Conservation (phyloP, 768 basidiomycete species). For the Suillus clintonianus region DNA sequence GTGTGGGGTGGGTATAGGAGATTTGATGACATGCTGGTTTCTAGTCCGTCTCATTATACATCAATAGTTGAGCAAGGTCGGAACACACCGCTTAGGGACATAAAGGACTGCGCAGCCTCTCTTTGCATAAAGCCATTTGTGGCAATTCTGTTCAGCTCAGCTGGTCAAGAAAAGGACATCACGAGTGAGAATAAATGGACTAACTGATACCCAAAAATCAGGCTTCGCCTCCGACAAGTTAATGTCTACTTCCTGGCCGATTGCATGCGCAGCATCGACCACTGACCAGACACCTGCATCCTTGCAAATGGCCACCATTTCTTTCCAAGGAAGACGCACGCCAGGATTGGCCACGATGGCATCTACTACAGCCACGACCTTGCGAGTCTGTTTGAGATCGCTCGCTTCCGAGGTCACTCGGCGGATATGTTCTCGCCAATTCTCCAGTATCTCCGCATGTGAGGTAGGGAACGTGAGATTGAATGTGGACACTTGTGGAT, state of each 20-base stretch:
- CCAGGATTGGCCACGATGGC: conserved; percentile 65
- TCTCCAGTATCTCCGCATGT: conserved; percentile 52
- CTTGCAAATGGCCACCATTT: conserved; percentile 61
- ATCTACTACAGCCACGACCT: conserved; percentile 73
- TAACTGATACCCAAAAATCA: conserved; percentile 79
- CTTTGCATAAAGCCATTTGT: conserved; percentile 83
- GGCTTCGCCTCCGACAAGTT: conserved; percentile 57
- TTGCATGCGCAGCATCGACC: conserved; percentile 80
- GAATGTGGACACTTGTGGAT: conserved; percentile 54
- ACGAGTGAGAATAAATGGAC: conserved; percentile 17
- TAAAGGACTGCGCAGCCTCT: conserved; percentile 72
- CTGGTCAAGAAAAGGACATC: background rate
- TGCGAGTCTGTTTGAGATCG: conserved; percentile 31
- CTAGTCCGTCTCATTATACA: conserved; percentile 32
- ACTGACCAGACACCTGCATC: conserved; percentile 64
- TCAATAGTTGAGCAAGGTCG: background rate
- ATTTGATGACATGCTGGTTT: conserved; percentile 64
- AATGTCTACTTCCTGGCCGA: conserved; percentile 69
- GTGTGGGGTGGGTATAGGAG: conserved; percentile 58
- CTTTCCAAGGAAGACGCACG: conserved; percentile 67
- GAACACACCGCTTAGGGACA: conserved; percentile 57
- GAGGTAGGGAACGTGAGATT: conserved; percentile 55
- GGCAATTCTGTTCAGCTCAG: conserved; percentile 59
- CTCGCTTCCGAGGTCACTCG: conserved; percentile 26
- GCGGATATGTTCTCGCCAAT: conserved; percentile 43